A percentile compares a stretch with the other conserved stretches of the same genome.
Evolutionary conservation across 495 filamentous ascomycete genomes (phyloP).

Genomic region (Rhypophila decipiens): DNA sequence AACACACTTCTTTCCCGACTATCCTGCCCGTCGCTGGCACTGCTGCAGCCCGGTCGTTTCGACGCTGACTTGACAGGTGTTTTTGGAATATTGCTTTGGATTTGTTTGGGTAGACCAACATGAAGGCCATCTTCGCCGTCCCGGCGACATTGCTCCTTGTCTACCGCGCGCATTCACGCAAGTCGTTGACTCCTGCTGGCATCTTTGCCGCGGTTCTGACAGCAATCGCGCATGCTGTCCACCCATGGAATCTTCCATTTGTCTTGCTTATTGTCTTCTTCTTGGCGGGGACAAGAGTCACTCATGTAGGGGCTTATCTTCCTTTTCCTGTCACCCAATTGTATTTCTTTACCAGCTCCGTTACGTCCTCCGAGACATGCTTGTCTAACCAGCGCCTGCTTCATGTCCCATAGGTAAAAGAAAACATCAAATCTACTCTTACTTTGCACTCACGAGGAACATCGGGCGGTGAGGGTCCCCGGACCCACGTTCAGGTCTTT

Average conservation of each 20-base stretch:
- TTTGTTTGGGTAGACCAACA: too few species aligned
- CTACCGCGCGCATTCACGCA: slow-evolving; percentile 63
- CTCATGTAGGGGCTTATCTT: slow-evolving; percentile 52
- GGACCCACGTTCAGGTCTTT: slow-evolving; percentile 84
- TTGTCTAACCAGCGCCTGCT: not conserved
- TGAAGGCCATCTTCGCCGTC: slow-evolving; percentile 67
- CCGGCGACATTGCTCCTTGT: slow-evolving; percentile 58
- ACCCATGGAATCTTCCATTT: slow-evolving; percentile 90
- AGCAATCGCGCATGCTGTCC: slow-evolving; percentile 71
- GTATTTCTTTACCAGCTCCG: too few species aligned
- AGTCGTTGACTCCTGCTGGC: slow-evolving; percentile 70
- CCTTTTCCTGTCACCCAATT: not conserved
- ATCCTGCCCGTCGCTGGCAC: too few species aligned
- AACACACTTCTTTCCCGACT: too few species aligned
- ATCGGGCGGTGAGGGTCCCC: slow-evolving; percentile 68
- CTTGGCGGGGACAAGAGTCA: slow-evolving; percentile 72
- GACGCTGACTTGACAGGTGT: too few species aligned
- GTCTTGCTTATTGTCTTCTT: slow-evolving; percentile 80
- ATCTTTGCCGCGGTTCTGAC: slow-evolving; percentile 63
- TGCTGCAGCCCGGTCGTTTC: too few species aligned
- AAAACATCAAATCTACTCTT: slow-evolving; percentile 73
- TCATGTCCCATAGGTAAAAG: slow-evolving; percentile 57
- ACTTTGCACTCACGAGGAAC: slow-evolving; percentile 69
- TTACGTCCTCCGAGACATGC: too few species aligned
- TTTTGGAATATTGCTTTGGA: too few species aligned